Base-by-base conservation (phyloP, 805 yeast species). In the Candida wancherniae region DNA sequence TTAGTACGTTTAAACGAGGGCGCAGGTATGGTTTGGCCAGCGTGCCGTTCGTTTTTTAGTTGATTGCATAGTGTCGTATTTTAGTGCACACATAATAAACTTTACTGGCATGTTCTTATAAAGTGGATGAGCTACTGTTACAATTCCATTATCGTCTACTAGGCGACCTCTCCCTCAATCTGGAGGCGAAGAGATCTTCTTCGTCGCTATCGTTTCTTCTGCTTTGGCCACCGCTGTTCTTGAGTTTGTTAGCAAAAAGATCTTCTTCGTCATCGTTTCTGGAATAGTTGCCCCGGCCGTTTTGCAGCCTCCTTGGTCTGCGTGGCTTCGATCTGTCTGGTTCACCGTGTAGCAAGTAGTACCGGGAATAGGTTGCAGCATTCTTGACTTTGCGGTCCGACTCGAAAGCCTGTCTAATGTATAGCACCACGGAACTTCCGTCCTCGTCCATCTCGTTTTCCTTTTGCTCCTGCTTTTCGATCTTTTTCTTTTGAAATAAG, bases 291-390 rank as follows among this genome's bases (percentile, higher is more conserved):
- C 44, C 45, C 3, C 44, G 27, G 6, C 38, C 37, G 17, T 29
- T 28, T 16, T 16, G 19, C 22, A 31, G 33, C n/a, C 40, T 22
- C 31, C 46, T 31, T 8, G 29, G 16, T 4, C 33, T 31, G 7
- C 40, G 37, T 2, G 45, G 42, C 26, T 23, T 40, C 37, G 70
- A 47, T 48, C 58, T 50, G 36, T 75, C 74, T 3, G 87, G 90
- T 48, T 78, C 87, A 3, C 90, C 90, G 42, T 81, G 80, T 11
- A 77, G 49, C 35, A 78, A 58, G 56, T 81, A 81, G 55, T 79
- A 81, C 22, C 83, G 55, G 13, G 84, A 77, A 32, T 68, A 69
- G 9, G 64, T 71, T 14, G 72, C 61, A 7, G 86, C 78, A 37
- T 75, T 73, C 33, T 63, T 63, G 10, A 69, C 69, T 44, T 81